Percentiles rank a stretch among this genome's conserved stretches.
phyloP scores from a whole-genome alignment of 306 rosid genomes.

The Aeschynomene evenia region DNA sequence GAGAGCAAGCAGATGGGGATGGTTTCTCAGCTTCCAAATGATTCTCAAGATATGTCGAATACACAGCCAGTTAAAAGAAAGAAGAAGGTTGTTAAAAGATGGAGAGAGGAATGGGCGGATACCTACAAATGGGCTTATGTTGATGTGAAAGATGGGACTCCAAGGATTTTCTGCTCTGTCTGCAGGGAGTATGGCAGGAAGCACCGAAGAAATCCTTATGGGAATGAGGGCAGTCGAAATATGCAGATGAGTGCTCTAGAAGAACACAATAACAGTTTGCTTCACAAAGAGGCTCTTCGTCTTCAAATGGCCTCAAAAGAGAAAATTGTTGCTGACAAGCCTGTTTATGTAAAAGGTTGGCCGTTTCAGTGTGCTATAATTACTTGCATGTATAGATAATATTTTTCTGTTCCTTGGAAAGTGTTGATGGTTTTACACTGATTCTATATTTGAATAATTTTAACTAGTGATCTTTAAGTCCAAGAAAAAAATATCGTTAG shows the following conservation, averaged over 20 bases:
- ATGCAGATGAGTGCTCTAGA: slow-evolving; percentile 99
- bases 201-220: slow-evolving; percentile 97
- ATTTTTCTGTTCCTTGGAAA: slow-evolving; percentile 1
- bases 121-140: slow-evolving; percentile 98
- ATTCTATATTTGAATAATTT: slow-evolving; percentile 20
- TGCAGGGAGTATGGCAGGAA: slow-evolving; percentile 95
- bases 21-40: slow-evolving; percentile 79
- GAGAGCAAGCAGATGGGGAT: slow-evolving; percentile 81
- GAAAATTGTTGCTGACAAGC: slow-evolving; percentile 81
- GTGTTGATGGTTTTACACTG: background rate
- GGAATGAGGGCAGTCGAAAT: slow-evolving; percentile 97
- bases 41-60: slow-evolving; percentile 76
- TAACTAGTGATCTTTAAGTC: background rate
- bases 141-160: slow-evolving; percentile 95
- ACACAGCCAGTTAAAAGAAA: slow-evolving; percentile 69
- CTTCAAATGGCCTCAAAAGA: slow-evolving; percentile 97
- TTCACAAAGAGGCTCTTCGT: slow-evolving; percentile 99
- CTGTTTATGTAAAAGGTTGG: slow-evolving; percentile 88
- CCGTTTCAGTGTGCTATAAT: slow-evolving; percentile 24
- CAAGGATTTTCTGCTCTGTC: slow-evolving; percentile 94
- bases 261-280: slow-evolving; percentile 95
- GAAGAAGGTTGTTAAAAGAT: slow-evolving; percentile 98
- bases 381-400: background rate
- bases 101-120: slow-evolving; percentile 99
- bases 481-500: slow-evolving; percentile 1